Base-by-base conservation (phyloP, 2,329 filamentous ascomycete species). In the Colletotrichum sansevieriae region DNA sequence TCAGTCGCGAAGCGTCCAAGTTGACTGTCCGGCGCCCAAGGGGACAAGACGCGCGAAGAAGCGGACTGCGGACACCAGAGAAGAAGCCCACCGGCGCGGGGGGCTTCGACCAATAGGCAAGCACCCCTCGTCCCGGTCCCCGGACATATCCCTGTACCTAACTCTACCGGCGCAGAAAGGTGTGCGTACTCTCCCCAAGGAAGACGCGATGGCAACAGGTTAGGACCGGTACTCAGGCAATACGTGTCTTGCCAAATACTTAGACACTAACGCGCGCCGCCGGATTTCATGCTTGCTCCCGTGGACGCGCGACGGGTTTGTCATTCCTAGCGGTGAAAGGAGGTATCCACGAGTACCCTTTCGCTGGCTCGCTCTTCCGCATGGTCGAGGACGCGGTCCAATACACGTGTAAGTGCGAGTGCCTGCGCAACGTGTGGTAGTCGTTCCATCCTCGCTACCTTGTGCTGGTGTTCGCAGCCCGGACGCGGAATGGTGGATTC, bases 251-350 rank as follows among this genome's bases (percentile, higher is more conserved):
- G 47, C n/a, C 12, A 33, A 43, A 43, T 54, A 12, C n/a, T n/a
- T n/a, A n/a, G n/a, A n/a, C 57, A 62, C 63, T 65, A 65, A 65
- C 57, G 63, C 57, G 47, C 33, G 25, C 22, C 41, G 20, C 39
- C 33, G 39, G 41, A 54, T 29, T 62, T 15, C 57, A 62, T 65
- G 47, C 57, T 49, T 37, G 57, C 10, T 61, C 29, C 47, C 46
- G 39, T 54, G 57, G 47, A 55, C n/a, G 25, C 35, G 13, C 43
- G 29, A 29, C 46, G 37, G 22, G 39, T 39, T 49, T 65, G 63
- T 65, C 63, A 65, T 33, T 43, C 39, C 11, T 57, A 58, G 63
- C 63, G 63, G 63, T 65, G 63, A 54, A 46, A 10, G 22, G 20
- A 65, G 39, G 63, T 65, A 62, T 55, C 41, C 63, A 43, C 22